Evolutionary conservation across 257 asterid species (phyloP).

Genomic region (Nicotiana sylvestris): DNA sequence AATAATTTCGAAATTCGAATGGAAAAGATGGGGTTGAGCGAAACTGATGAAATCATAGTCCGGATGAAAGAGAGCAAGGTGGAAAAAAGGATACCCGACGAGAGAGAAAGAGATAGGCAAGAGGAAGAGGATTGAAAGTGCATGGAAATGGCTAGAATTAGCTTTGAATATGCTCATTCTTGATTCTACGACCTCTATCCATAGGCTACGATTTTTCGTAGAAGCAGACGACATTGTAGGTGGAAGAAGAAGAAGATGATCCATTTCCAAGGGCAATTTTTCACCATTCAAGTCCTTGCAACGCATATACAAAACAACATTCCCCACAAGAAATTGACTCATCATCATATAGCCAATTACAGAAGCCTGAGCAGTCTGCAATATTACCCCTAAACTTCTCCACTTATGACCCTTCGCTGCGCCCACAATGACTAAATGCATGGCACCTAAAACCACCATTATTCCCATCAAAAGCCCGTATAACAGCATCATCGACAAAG

Average conservation of each 20-base stretch:
- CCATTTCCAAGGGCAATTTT: neutral
- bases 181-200: neutral
- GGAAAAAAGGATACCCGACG: neutral
- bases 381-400: neutral
- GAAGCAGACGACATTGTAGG: neutral
- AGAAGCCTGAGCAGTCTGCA: neutral
- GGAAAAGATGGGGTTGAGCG: too few species aligned
- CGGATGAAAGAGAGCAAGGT: neutral
- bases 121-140: neutral
- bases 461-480: conserved; percentile 43
- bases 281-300: neutral
- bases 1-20: too few species aligned
- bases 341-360: neutral
- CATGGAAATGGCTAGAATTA: neutral
- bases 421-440: conserved; percentile 35
- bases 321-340: neutral
- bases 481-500: neutral
- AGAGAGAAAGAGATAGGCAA: neutral
- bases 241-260: neutral
- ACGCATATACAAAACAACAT: neutral
- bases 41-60: neutral
- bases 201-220: neutral
- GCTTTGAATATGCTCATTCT: neutral
- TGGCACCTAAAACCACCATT: conserved; percentile 36
- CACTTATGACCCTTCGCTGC: conserved; percentile 29